These are phyloP conservation scores for Rhizopus stolonifer DNA, from an alignment of 371 early-diverging fungal genomes.

Conservation along the genomic window DNA sequence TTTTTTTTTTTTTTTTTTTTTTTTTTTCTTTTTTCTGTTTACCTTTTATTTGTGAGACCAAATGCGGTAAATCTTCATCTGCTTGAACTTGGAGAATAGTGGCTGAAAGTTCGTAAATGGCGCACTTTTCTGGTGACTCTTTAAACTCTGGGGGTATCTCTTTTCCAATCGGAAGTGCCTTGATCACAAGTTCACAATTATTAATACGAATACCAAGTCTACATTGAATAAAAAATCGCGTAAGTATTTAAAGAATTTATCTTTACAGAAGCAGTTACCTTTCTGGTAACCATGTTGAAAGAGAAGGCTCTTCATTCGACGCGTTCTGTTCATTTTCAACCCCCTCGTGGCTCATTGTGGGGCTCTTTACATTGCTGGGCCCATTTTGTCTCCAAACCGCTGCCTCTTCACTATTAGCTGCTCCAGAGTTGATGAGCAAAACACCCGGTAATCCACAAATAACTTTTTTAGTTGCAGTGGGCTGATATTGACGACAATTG, in stretches of 20 bases:
- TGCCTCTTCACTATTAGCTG: conserved; percentile 55
- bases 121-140: conserved; percentile 39
- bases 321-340: conserved; percentile 21
- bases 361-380: conserved; percentile 30
- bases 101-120: conserved; percentile 62
- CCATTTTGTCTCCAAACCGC: conserved; percentile 54
- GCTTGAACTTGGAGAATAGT: conserved; percentile 66
- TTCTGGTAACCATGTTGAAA: conserved; percentile 51
- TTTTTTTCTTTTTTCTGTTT: conserved; percentile 11
- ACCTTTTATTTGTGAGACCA: conserved; percentile 76
- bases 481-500: conserved; percentile 72
- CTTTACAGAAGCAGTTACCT: conserved; percentile 16
- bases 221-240: background rate
- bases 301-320: conserved; percentile 12
- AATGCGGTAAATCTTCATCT: conserved; percentile 66
- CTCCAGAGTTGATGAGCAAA: conserved; percentile 70
- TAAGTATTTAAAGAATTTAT: background rate
- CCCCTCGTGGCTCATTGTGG: background rate
- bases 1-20: background rate
- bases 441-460: conserved; percentile 65
- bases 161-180: conserved; percentile 41
- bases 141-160: conserved; percentile 47
- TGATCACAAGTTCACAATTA: conserved; percentile 42
- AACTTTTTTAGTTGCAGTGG: conserved; percentile 62
- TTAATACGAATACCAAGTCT: conserved; percentile 56